Percentiles rank a stretch among this genome's conserved stretches.
phyloP scores from a whole-genome alignment of 2,329 filamentous ascomycete species.

The Didymella pomorum region DNA sequence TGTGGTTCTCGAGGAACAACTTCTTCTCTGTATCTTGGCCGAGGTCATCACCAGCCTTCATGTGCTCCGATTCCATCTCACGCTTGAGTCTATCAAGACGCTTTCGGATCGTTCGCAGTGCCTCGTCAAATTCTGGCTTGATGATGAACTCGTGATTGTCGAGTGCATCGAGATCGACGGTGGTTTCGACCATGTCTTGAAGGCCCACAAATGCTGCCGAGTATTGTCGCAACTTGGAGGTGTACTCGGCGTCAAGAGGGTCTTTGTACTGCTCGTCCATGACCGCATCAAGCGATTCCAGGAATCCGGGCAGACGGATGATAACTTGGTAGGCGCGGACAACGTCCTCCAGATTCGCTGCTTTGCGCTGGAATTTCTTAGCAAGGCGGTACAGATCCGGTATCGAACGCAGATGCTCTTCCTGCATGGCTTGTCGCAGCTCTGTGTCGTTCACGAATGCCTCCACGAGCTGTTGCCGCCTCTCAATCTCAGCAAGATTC shows the following conservation, averaged over 20 bases:
- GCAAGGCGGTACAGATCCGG: conserved; percentile 93
- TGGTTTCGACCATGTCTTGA: conserved; percentile 98
- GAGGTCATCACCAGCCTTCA: conserved; percentile 78
- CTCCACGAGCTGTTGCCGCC: conserved; percentile 91
- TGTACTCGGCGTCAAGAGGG: conserved; percentile 86
- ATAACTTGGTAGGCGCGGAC: conserved; percentile 94
- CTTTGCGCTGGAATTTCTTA: conserved; percentile 92
- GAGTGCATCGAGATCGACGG: conserved; percentile 91
- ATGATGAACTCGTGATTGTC: conserved; percentile 99
- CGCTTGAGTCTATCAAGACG: conserved; percentile 84
- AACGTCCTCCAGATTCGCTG: conserved; percentile 93
- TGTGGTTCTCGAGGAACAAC: conserved; percentile 95
- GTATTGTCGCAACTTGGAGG: conserved; percentile 76
- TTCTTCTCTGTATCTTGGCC: conserved; percentile 97
- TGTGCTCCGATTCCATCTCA: conserved; percentile 85
- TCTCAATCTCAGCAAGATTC: conserved; percentile 87
- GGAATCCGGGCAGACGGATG: conserved; percentile 88
- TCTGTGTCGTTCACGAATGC: conserved; percentile 94
- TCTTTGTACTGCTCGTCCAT: conserved; percentile 96
- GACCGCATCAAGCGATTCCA: conserved; percentile 86
- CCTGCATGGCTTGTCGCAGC: conserved; percentile 93
- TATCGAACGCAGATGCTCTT: conserved; percentile 90
- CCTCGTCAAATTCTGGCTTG: conserved; percentile 96
- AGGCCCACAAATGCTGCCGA: conserved; percentile 83
- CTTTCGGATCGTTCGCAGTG: conserved; percentile 84